Conservation (phyloP, 2,329 filamentous ascomycete species). For the Tolypocladium ovalisporum region DNA sequence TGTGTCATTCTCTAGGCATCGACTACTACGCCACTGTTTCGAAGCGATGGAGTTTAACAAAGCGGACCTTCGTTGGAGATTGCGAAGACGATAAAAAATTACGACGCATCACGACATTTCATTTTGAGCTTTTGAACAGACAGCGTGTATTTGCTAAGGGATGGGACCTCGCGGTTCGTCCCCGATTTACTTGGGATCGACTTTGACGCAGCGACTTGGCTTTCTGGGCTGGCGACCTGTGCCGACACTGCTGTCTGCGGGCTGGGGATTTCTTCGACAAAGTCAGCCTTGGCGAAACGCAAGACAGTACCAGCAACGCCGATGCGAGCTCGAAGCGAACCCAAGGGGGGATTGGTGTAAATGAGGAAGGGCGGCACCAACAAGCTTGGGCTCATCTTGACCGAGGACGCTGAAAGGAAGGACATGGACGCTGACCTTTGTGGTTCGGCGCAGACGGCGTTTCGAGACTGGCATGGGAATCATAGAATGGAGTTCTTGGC, state of each 20-base stretch:
- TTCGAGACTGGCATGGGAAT: neutral
- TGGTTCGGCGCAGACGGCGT: neutral
- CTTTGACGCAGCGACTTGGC: neutral
- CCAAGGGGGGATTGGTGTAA: neutral
- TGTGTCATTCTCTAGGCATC: conserved; percentile 31
- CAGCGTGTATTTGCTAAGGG: neutral
- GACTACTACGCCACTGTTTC: neutral
- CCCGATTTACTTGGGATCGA: neutral
- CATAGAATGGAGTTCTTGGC: neutral
- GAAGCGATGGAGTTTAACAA: neutral
- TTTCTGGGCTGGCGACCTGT: neutral
- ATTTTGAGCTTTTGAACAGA: neutral
- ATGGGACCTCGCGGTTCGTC: neutral
- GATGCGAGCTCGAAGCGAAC: neutral
- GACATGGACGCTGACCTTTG: neutral
- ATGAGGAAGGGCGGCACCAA: neutral
- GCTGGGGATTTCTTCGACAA: neutral
- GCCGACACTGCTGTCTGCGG: neutral
- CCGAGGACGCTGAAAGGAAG: neutral
- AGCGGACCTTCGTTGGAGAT: neutral
- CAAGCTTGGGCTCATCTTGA: neutral
- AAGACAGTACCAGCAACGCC: neutral
- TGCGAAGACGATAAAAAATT: neutral
- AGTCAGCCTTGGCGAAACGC: neutral
- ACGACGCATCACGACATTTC: neutral